phyloP scores from a whole-genome alignment of 495 filamentous ascomycete species.

The Staphylotrichum longicolle region DNA sequence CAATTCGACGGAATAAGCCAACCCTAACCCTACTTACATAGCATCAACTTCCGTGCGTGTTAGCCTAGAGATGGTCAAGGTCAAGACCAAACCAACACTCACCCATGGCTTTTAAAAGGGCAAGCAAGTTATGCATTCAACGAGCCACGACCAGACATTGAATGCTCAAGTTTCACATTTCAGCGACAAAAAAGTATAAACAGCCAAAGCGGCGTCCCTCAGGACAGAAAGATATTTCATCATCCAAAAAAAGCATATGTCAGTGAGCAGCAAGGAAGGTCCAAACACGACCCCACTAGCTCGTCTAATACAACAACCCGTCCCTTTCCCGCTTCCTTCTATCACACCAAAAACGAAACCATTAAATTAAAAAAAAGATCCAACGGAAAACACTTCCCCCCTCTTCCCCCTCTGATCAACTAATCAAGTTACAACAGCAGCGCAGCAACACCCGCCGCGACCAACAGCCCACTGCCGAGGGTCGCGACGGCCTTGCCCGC shows the following conservation, averaged over 20 bases:
- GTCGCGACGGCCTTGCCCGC: slow-evolving; percentile 9
- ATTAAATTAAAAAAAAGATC: neutral
- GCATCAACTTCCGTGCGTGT: no score
- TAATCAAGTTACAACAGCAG: slow-evolving; percentile 4
- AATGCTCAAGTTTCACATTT: no score
- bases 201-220: slow-evolving; percentile 2
- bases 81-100: no score
- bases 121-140: no score
- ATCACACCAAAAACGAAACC: neutral
- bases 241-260: neutral
- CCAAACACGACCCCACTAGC: neutral
- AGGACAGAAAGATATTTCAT: slow-evolving; percentile 1
- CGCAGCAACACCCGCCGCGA: slow-evolving; percentile 5
- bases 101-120: no score
- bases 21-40: no score
- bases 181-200: neutral
- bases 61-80: no score
- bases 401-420: neutral
- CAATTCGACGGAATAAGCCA: no score
- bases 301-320: neutral
- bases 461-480: neutral
- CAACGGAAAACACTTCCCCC: neutral
- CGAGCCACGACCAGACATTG: no score
- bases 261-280: no score
- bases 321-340: neutral